Conservation (phyloP, 2,329 filamentous ascomycete species). For the Graphilbum fragrans region DNA sequence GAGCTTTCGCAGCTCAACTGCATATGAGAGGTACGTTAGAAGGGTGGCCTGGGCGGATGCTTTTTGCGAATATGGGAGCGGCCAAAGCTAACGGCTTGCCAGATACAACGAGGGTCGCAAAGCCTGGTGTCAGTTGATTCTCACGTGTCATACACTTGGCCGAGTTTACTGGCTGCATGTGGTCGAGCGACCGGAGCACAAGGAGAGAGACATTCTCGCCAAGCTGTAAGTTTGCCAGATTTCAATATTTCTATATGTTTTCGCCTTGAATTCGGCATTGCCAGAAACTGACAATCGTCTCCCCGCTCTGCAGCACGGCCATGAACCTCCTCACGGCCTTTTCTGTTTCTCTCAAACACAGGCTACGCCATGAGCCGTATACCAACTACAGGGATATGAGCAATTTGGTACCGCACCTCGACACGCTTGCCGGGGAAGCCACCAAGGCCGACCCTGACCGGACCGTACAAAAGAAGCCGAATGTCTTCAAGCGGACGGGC, state of each 20-base stretch:
- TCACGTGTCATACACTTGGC: conserved; percentile 55
- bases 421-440: conserved; percentile 48
- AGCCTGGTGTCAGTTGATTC: conserved; percentile 45
- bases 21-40: conserved; percentile 58
- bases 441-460: conserved; percentile 23
- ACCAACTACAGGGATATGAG: conserved; percentile 56
- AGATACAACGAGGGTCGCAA: conserved; percentile 40
- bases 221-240: too few relatives aligned
- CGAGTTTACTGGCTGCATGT: conserved; percentile 77
- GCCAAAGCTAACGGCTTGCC: background rate
- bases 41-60: background rate
- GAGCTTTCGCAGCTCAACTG: conserved; percentile 66
- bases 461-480: conserved; percentile 17
- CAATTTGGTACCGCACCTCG: conserved; percentile 48
- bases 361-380: conserved; percentile 61
- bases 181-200: conserved; percentile 44
- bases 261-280: too few relatives aligned
- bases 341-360: conserved; percentile 57
- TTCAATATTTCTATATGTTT: too few relatives aligned
- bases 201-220: conserved; percentile 50
- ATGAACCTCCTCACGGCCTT: conserved; percentile 61
- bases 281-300: too few relatives aligned
- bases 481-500: conserved; percentile 39
- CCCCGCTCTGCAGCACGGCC: too few relatives aligned
- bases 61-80: background rate